Conservation (phyloP, 352 stramenopile species). For the Pelagophyceae sp. region DNA sequence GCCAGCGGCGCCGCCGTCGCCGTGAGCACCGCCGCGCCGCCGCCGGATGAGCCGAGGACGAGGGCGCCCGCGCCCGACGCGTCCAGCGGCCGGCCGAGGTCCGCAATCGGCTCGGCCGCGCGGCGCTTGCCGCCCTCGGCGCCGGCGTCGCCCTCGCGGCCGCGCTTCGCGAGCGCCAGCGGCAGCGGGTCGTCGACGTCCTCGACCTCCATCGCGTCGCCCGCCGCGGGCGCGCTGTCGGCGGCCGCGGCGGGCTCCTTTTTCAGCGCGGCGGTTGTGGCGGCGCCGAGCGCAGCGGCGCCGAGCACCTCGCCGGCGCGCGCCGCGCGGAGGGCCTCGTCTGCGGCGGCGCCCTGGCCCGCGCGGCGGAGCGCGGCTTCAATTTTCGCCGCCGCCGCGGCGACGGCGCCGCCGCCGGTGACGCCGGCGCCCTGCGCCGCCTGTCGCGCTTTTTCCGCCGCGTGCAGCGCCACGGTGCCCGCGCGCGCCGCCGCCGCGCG, state of each 20-base stretch:
- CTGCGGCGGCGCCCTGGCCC: neutral
- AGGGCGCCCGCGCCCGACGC: too few relatives aligned
- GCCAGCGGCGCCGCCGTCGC: neutral
- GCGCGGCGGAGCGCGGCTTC: constrained; percentile 5
- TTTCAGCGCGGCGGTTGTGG: too few relatives aligned
- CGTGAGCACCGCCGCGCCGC: too few relatives aligned
- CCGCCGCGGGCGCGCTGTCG: neutral
- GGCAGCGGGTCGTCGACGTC: neutral
- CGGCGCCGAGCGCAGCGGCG: neutral
- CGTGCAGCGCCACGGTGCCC: neutral
- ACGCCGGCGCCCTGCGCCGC: neutral
- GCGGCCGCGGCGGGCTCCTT: too few relatives aligned
- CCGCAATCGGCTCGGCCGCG: too few relatives aligned
- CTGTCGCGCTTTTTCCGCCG: neutral
- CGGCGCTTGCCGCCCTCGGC: too few relatives aligned
- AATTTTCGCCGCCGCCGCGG: neutral
- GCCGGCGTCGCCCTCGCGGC: too few relatives aligned
- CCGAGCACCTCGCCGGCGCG: neutral
- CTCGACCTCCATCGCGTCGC: neutral
- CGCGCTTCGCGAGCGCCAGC: neutral
- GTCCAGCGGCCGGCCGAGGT: too few relatives aligned
- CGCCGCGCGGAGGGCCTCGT: neutral
- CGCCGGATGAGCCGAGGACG: neutral
- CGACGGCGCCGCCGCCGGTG: neutral
- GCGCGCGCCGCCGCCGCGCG: neutral